These are phyloP conservation scores for Arthrinium phaeospermum DNA, from an alignment of 2,329 filamentous ascomycete genomes.

Conservation along the genomic window DNA sequence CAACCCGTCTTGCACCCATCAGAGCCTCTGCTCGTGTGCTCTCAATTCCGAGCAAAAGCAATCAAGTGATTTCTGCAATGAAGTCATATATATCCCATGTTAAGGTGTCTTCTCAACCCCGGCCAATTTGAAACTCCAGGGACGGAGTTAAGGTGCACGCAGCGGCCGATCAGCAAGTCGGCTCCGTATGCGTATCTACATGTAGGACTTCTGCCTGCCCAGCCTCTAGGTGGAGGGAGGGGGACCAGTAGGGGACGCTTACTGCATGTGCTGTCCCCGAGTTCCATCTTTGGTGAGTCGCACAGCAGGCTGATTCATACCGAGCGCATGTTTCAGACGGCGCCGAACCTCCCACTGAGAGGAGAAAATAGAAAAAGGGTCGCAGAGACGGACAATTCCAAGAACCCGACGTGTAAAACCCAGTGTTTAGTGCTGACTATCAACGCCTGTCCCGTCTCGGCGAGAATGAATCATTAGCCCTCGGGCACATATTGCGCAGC, in stretches of 20 bases:
- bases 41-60: not conserved
- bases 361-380: not conserved
- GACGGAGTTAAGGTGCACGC: not conserved
- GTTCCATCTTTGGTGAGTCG: not conserved
- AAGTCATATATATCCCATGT: not conserved
- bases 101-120: not conserved
- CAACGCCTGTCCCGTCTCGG: not conserved
- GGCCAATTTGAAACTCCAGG: not conserved
- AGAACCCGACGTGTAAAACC: not conserved
- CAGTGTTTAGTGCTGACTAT: not conserved
- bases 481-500: not conserved
- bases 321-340: not conserved
- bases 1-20: not conserved
- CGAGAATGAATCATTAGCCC: not conserved
- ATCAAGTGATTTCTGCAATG: not conserved
- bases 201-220: too few species aligned
- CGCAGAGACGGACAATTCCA: not conserved
- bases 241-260: not conserved
- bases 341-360: not conserved
- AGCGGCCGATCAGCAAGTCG: not conserved
- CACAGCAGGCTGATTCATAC: not conserved
- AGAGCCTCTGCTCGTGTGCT: not conserved
- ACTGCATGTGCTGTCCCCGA: not conserved
- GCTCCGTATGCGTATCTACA: not conserved
- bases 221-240: too few species aligned